Evolutionary conservation across 169 alveolate genomes (phyloP).

Genomic region (Cryptosporidium andersoni): DNA sequence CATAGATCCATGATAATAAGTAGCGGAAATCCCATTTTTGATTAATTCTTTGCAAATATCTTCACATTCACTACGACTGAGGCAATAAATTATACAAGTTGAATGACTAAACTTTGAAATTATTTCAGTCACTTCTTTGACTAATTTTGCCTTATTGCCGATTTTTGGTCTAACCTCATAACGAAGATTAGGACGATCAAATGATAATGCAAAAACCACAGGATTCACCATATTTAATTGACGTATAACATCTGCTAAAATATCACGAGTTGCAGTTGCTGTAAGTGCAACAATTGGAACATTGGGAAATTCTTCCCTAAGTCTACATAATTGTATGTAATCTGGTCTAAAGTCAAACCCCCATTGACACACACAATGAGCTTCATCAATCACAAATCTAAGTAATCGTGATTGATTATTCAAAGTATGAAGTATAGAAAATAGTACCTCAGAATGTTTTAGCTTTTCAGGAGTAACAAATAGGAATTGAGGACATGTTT

Average conservation of each 20-base stretch:
- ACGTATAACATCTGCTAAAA: conserved; percentile 81
- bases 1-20: conserved; percentile 85
- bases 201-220: conserved; percentile 82
- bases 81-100: conserved; percentile 93
- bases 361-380: conserved; percentile 99
- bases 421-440: conserved; percentile 78
- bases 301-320: conserved; percentile 87
- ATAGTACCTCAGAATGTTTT: conserved; percentile 81
- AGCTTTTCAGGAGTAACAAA: conserved; percentile 95
- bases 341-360: conserved; percentile 99
- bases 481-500: conserved; percentile 74
- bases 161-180: conserved; percentile 76
- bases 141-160: conserved; percentile 71
- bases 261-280: conserved; percentile 96
- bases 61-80: conserved; percentile 93
- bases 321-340: conserved; percentile 85
- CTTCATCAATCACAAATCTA: conserved; percentile 98
- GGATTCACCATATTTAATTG: conserved; percentile 82
- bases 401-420: conserved; percentile 82
- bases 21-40: conserved; percentile 81
- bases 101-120: conserved; percentile 56
- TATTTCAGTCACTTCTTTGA: conserved; percentile 79
- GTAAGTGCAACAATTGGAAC: conserved; percentile 96
- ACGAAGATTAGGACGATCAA: conserved; percentile 88
- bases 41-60: conserved; percentile 86